Conservation (phyloP, 345 rosid genomes). For the Gossypium turneri region DNA sequence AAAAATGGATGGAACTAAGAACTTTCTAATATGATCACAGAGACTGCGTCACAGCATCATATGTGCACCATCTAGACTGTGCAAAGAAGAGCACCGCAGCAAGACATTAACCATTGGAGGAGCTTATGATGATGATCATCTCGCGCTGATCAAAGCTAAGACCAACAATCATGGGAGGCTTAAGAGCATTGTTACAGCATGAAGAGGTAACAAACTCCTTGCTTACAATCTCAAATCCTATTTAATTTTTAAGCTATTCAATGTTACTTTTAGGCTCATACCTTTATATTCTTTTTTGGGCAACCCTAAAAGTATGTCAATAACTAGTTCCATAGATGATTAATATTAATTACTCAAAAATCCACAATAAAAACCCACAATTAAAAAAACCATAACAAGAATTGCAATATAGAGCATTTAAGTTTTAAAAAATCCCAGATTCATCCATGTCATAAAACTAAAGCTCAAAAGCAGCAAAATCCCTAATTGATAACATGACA, state of each 20-base stretch:
- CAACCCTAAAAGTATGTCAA: too few relatives aligned
- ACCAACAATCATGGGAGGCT: conserved; percentile 77
- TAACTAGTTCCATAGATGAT: conserved; percentile 26
- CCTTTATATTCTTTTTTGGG: too few relatives aligned
- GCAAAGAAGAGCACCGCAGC: conserved; percentile 60
- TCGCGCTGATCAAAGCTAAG: conserved; percentile 67
- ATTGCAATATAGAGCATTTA: conserved; percentile 5
- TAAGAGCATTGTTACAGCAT: conserved; percentile 73
- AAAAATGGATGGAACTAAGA: too few relatives aligned
- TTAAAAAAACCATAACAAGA: background rate
- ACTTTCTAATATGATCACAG: conserved; percentile 27
- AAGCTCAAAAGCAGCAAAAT: background rate
- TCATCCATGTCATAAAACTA: background rate
- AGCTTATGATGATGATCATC: conserved; percentile 54
- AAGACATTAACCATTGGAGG: conserved; percentile 82
- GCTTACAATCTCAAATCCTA: conserved; percentile 46
- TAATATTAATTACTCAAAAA: background rate
- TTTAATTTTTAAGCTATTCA: too few relatives aligned
- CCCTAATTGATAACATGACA: background rate
- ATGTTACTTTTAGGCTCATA: too few relatives aligned
- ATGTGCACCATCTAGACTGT: conserved; percentile 61
- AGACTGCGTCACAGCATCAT: conserved; percentile 68
- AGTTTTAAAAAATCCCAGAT: background rate
- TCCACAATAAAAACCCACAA: background rate
- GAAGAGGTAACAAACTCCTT: conserved; percentile 72